These are phyloP conservation scores for Podospora conica DNA, from an alignment of 495 filamentous ascomycete species.

Conservation along the genomic window DNA sequence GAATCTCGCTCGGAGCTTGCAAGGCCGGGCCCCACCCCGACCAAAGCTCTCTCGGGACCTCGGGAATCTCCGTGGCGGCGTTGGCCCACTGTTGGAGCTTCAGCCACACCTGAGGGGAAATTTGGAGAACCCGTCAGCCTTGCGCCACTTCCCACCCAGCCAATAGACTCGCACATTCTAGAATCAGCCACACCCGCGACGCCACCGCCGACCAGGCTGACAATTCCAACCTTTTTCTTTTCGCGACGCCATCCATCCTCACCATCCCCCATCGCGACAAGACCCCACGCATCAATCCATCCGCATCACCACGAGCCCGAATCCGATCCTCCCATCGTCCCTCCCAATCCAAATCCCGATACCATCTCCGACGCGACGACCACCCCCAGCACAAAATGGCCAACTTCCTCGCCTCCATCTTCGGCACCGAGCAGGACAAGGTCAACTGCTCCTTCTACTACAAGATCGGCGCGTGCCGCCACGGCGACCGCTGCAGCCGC, in stretches of 20 bases:
- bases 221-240: constrained; percentile 4
- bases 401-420: constrained; percentile 99
- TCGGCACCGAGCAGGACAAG: constrained; percentile 99
- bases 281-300: neutral
- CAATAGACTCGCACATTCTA: neutral
- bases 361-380: neutral
- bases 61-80: neutral
- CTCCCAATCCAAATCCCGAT: neutral
- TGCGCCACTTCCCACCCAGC: neutral
- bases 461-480: constrained; percentile 89
- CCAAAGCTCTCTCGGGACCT: neutral
- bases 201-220: constrained; percentile 8
- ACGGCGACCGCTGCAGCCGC: constrained; percentile 94
- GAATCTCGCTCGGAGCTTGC: too few species aligned
- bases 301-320: neutral
- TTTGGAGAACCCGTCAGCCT: constrained; percentile 8
- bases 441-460: constrained; percentile 45
- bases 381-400: constrained; percentile 46
- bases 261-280: neutral
- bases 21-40: neutral
- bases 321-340: neutral
- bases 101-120: constrained; percentile 14
- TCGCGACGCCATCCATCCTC: neutral
- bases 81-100: constrained; percentile 14
- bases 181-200: constrained; percentile 8